Evolutionary conservation across 192 early-diverging fungal genomes (phyloP).

Genomic region (Funneliformis mosseae): DNA sequence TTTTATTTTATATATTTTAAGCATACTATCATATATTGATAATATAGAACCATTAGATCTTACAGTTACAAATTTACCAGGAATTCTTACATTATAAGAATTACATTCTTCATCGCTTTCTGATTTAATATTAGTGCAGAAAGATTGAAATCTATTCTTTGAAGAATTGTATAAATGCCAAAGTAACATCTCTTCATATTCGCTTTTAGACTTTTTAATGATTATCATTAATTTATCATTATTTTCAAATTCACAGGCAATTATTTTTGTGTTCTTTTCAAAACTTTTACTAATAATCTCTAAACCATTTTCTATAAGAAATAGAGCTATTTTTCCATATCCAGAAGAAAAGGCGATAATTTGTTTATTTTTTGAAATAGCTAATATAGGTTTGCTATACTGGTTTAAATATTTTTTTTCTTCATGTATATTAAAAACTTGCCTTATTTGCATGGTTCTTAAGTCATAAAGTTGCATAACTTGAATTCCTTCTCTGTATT

Average conservation of each 20-base stretch:
- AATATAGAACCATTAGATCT: not conserved
- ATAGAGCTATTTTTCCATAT: not conserved
- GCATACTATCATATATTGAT: not conserved
- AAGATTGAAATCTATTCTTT: too few relatives aligned
- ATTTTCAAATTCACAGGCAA: not conserved
- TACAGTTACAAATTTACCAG: not conserved
- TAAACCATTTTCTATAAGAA: not conserved
- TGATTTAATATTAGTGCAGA: not conserved
- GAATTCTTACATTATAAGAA: not conserved
- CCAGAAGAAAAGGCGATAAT: not conserved
- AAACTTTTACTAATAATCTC: not conserved
- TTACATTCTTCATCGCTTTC: not conserved
- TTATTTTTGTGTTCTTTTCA: not conserved
- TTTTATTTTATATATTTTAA: not conserved
- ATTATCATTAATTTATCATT: not conserved
- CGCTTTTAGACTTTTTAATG: not conserved
- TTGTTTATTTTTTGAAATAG: not conserved
- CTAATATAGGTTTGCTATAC: not conserved
- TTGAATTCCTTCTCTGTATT: not conserved
- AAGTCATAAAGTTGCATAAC: not conserved
- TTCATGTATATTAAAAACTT: not conserved
- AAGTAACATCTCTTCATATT: not conserved
- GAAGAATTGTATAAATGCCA: not conserved
- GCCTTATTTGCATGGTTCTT: not conserved
- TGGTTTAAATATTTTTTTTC: not conserved